phyloP scores from a whole-genome alignment of 2,329 filamentous ascomycete genomes.

The Drechmeria coniospora region DNA sequence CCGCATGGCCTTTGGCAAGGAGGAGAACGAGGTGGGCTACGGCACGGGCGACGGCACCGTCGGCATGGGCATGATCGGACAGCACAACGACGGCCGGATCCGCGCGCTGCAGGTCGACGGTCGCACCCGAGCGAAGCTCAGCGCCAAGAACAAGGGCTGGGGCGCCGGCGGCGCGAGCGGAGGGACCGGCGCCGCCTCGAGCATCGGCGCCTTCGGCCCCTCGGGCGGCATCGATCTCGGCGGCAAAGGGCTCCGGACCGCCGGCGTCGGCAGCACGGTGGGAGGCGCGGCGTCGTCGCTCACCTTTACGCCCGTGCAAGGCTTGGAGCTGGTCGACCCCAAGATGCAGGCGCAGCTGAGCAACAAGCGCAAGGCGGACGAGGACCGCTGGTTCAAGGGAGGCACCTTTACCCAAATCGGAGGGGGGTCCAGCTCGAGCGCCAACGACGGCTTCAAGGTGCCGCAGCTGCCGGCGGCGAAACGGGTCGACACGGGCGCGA shows the following conservation, averaged over 20 bases:
- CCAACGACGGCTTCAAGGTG: constrained; percentile 59
- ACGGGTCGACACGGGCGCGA: constrained; percentile 34
- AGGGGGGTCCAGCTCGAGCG: constrained; percentile 26
- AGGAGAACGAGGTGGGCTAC: constrained; percentile 87
- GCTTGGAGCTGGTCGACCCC: constrained; percentile 86
- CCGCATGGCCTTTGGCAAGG: constrained; percentile 86
- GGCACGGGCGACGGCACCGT: constrained; percentile 71
- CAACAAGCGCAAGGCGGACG: constrained; percentile 82
- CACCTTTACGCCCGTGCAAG: constrained; percentile 88
- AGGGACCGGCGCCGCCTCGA: constrained; percentile 56
- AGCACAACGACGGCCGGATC: constrained; percentile 74
- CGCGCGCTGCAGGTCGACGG: constrained; percentile 82
- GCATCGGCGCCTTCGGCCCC: constrained; percentile 63
- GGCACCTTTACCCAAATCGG: constrained; percentile 91
- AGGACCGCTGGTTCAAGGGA: constrained; percentile 92
- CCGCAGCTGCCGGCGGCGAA: constrained; percentile 61
- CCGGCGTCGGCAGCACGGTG: constrained; percentile 62
- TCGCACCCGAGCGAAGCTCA: constrained; percentile 81
- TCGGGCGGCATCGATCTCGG: constrained; percentile 53
- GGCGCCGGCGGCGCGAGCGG: constrained; percentile 55
- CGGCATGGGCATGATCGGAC: constrained; percentile 91
- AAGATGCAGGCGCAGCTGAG: constrained; percentile 78
- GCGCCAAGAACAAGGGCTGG: constrained; percentile 94
- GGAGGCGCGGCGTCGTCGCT: constrained; percentile 55
- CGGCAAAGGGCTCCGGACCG: constrained; percentile 63